Percentiles rank a stretch among this genome's conserved stretches.
Evolutionary conservation across 441 rosid genomes (phyloP).

Genomic region (Gossypium gossypioides): DNA sequence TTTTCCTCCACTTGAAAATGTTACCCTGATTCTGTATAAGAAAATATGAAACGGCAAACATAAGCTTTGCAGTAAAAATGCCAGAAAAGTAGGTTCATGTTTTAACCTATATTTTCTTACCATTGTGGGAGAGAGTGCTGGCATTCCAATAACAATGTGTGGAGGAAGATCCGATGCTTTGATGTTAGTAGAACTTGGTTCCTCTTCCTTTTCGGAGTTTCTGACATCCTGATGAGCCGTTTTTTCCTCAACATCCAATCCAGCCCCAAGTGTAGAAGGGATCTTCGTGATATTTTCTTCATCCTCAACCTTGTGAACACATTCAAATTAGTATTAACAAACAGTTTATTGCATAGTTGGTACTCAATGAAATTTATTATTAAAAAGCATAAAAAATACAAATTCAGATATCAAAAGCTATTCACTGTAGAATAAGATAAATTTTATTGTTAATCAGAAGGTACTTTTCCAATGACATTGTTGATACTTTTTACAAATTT

Average conservation of each 20-base stretch:
- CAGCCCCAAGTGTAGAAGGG: conserved; percentile 37
- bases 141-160: conserved; percentile 78
- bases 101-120: conserved; percentile 29
- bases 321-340: conserved; percentile 22
- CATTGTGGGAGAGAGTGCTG: conserved; percentile 98
- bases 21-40: conserved; percentile 75
- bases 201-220: conserved; percentile 30
- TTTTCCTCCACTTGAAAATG: conserved; percentile 76
- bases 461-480: background rate
- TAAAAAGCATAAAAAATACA: background rate
- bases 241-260: conserved; percentile 39
- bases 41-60: conserved; percentile 21
- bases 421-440: conserved; percentile 9
- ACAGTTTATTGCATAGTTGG: conserved; percentile 7
- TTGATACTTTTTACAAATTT: background rate
- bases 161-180: conserved; percentile 60
- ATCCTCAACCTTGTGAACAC: conserved; percentile 70
- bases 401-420: conserved; percentile 11
- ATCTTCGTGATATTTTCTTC: conserved; percentile 62
- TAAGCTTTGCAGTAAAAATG: conserved; percentile 15
- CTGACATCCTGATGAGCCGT: conserved; percentile 31
- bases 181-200: conserved; percentile 31
- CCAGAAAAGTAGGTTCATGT: conserved; percentile 14
- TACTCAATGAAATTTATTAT: background rate
- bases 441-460: background rate